These are phyloP conservation scores for Ajuga chamaepitys DNA, from an alignment of 257 asterid genomes.

Conservation along the genomic window DNA sequence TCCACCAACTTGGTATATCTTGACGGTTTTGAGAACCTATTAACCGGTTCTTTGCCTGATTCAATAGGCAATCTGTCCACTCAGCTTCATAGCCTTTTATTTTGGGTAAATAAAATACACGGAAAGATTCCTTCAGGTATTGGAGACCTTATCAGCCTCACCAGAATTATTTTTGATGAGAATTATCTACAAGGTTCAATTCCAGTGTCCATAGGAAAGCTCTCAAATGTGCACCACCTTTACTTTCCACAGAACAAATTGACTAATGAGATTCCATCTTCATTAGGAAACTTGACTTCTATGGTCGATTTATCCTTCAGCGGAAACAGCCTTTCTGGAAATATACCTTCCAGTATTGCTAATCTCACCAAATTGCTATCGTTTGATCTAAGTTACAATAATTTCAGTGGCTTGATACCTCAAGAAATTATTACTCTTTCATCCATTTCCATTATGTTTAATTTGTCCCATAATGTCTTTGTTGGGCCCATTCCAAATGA, in stretches of 20 bases:
- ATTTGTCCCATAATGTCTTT: conserved; percentile 3
- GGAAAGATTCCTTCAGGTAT: conserved; percentile 34
- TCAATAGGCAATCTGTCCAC: conserved; percentile 29
- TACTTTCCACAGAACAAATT: background rate
- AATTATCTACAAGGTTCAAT: conserved; percentile 27
- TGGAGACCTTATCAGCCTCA: conserved; percentile 19
- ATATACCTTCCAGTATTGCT: conserved; percentile 9
- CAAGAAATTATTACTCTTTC: background rate
- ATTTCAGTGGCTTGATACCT: conserved; percentile 13
- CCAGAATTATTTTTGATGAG: background rate
- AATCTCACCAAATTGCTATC: background rate
- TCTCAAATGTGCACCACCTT: background rate
- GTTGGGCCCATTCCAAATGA: conserved; percentile 8
- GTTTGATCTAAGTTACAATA: background rate
- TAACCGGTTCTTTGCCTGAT: conserved; percentile 29
- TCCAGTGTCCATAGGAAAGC: conserved; percentile 10
- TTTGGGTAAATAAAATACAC: conserved; percentile 13
- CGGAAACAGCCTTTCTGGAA: conserved; percentile 10
- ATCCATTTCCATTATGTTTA: background rate
- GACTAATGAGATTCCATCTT: conserved; percentile 1
- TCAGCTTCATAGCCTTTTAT: background rate
- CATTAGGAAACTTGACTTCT: conserved; percentile 15
- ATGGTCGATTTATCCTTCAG: background rate
- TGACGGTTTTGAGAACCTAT: conserved; percentile 10
- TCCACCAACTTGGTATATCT: conserved; percentile 18